Conservation (phyloP, 257 asterid genomes). For the Phtheirospermum japonicum region DNA sequence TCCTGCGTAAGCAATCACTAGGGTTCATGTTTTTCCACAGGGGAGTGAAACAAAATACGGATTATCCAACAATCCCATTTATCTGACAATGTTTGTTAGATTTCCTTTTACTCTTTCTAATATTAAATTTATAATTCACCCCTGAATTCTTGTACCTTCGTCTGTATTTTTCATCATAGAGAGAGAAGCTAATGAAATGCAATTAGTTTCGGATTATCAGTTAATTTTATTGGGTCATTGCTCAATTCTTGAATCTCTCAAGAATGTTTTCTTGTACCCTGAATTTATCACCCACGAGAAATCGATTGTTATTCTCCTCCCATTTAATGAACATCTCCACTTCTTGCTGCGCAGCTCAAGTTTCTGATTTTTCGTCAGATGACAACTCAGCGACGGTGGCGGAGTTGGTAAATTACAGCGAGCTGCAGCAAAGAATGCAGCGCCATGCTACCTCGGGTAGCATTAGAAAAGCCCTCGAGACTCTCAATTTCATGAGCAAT, state of each 20-base stretch:
- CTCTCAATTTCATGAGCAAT: conserved; percentile 39
- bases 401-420: conserved; percentile 28
- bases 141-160: not conserved
- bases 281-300: conserved; percentile 16
- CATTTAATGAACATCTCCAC: conserved; percentile 31
- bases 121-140: no score
- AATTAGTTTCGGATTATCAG: not conserved
- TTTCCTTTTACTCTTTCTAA: no score
- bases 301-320: conserved; percentile 15
- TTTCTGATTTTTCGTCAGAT: conserved; percentile 34
- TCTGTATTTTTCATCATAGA: not conserved
- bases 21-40: conserved; percentile 9
- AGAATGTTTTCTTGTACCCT: conserved; percentile 29
- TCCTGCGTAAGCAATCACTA: not conserved
- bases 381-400: conserved; percentile 20
- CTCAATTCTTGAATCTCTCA: not conserved
- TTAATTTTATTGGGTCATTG: not conserved
- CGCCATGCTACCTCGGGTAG: conserved; percentile 45
- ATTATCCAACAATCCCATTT: not conserved
- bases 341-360: conserved; percentile 39
- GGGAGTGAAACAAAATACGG: not conserved
- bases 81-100: not conserved
- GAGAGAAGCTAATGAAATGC: conserved; percentile 10
- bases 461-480: conserved; percentile 41
- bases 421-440: conserved; percentile 45